These are phyloP conservation scores for Artemisia tridentata DNA, from an alignment of 129 eudicot species.

Conservation along the genomic window DNA sequence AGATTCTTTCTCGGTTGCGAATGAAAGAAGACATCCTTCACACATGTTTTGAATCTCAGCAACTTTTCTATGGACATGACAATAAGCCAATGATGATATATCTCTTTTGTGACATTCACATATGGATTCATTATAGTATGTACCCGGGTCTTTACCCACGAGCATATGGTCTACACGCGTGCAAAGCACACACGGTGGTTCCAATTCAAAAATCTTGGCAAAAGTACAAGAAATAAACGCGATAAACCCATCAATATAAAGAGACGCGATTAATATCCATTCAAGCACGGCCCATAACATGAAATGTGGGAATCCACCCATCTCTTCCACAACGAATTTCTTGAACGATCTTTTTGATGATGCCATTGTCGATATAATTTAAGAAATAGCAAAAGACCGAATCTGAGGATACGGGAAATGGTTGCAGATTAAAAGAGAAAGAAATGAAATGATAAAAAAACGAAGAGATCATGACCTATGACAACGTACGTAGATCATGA, in stretches of 20 bases:
- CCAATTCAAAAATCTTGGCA: constrained; percentile 58
- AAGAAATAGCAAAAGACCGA: neutral
- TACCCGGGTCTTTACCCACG: constrained; percentile 31
- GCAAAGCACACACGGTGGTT: constrained; percentile 82
- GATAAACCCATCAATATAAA: constrained; percentile 64
- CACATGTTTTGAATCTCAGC: constrained; percentile 78
- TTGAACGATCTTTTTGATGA: constrained; percentile 38
- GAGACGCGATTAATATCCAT: constrained; percentile 65
- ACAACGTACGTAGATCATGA: constrained; percentile 53
- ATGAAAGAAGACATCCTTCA: constrained; percentile 81
- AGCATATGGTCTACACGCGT: constrained; percentile 73
- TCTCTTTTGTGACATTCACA: constrained; percentile 82
- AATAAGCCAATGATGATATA: constrained; percentile 82
- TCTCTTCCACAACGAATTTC: constrained; percentile 46
- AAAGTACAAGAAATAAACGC: constrained; percentile 54
- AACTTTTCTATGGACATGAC: constrained; percentile 73
- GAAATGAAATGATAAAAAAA: constrained; percentile 32
- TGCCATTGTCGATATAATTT: constrained; percentile 28
- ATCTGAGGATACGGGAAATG: constrained; percentile 2
- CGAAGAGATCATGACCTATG: constrained; percentile 49
- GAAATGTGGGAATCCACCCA: constrained; percentile 66
- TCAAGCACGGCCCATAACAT: constrained; percentile 68
- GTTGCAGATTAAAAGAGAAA: constrained; percentile 19
- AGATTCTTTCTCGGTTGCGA: constrained; percentile 62
- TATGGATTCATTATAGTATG: constrained; percentile 60